Base-by-base conservation (phyloP, 306 rosid species). In the Datisca glomerata region DNA sequence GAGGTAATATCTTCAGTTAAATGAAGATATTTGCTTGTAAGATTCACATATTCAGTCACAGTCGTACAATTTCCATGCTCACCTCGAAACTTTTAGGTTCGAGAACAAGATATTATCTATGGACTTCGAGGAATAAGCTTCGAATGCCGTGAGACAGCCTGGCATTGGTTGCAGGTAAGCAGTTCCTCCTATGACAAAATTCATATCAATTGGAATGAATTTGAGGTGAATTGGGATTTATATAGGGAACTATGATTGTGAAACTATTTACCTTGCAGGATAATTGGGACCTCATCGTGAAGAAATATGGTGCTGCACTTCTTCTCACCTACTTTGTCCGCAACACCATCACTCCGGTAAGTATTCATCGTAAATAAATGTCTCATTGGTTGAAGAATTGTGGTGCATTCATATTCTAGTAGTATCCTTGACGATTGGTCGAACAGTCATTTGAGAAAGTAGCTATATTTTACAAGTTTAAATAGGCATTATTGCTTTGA, bases 111-210 rank as follows among this genome's bases (percentile, higher is more conserved):
- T 47, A 27, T 68, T 32, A 0, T 14, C 13, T 70, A 21, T 41
- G 80, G 70, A 43, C 71, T 76, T 43, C 1, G 1, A 0, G 73
- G 80, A 29, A 50, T 76, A 61, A 62, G 82, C 46, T 31, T 33
- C 15, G 78, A 73, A 61, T 68, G 82, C 38, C 29, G 75, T 44
- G 65, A 69, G 39, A 42, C 17, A 33, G 65, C 83, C 19, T 69
- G 76, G 69, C 36, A 6, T 44, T 81, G 83, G 86, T 65, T 71
- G 76, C 68, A 70, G 93, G 93, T 73, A 62, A 20, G 36, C 24
- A 14, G 11, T 39, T 22, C 8, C 33, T 4, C n/a, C n/a, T n/a
- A n/a, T 5, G 21, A 13, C 35, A 31, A 31, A 10, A 25, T 25
- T 25, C 31, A 5, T 43, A 20, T 5, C 12, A 43, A 43, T 43